A percentile compares a stretch with the other conserved stretches of the same genome.
Conservation (phyloP, 345 rosid genomes). For the Turnera subulata region DNA sequence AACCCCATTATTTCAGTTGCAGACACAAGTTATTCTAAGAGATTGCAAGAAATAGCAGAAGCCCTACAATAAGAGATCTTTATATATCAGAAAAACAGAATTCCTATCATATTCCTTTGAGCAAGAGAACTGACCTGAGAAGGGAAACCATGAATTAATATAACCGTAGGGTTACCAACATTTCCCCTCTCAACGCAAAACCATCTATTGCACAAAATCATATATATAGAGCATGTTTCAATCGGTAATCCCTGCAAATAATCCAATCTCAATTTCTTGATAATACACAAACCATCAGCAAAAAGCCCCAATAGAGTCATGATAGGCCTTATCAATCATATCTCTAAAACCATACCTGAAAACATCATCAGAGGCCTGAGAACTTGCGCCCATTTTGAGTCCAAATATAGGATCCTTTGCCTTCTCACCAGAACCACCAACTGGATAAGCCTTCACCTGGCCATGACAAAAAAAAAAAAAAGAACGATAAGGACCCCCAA, state of each 20-base stretch:
- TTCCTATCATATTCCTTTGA: not conserved
- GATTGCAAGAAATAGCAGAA: not conserved
- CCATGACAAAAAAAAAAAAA: not conserved
- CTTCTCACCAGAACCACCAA: slow-evolving; percentile 59
- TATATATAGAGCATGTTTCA: slow-evolving; percentile 50
- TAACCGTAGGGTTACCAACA: slow-evolving; percentile 50
- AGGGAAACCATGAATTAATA: slow-evolving; percentile 86
- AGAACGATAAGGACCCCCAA: too few species aligned
- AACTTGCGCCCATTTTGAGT: slow-evolving; percentile 70
- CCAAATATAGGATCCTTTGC: slow-evolving; percentile 92
- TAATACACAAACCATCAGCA: slow-evolving; percentile 15
- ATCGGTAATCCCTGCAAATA: slow-evolving; percentile 47
- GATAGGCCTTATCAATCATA: not conserved
- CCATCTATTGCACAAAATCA: slow-evolving; percentile 84
- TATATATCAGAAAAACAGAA: not conserved
- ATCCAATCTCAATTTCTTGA: slow-evolving; percentile 45
- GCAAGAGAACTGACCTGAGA: slow-evolving; percentile 56
- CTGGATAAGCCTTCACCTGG: slow-evolving; percentile 79
- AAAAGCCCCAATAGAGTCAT: not conserved
- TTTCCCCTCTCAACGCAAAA: slow-evolving; percentile 77
- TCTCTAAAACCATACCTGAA: slow-evolving; percentile 49
- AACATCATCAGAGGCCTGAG: slow-evolving; percentile 68
- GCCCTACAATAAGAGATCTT: not conserved
- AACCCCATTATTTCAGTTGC: too few species aligned
- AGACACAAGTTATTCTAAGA: too few species aligned